Base-by-base conservation (phyloP, 148 eudicot genomes). In the Silene latifolia region DNA sequence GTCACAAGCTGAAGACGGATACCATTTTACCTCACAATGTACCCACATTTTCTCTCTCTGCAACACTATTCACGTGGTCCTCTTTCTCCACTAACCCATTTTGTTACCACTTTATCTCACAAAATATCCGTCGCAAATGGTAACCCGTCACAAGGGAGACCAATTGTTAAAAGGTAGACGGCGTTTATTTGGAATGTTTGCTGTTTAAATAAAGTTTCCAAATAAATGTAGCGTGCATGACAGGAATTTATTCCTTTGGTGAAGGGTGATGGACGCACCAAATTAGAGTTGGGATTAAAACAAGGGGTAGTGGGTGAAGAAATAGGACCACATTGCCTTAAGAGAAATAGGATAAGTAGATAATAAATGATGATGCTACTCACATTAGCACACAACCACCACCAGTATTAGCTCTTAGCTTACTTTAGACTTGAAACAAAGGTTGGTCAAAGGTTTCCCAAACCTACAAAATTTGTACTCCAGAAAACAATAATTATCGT, bases 321-420 rank as follows among this genome's bases (percentile, higher is more conserved):
- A 7, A 53, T 57, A 58, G 81, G 81, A 78, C 81, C 81, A 78
- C 77, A 24, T 39, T 15, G 7, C 53, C 72, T 44, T 53, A 39
- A 63, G 17, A 63, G 17, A 64, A 39, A 21, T 56, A 25, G 21
- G 73, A 58, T 73, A 73, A 66, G 72, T 18, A 42, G 21, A 54
- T 72, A 65, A 53, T 72, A 65, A 44, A 78, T 78, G 44, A 72
- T 64, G 59, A 72, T 35, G 61, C 76, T 72, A 72, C 44, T 39
- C 9, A 51, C 56, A 51, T 78, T 73, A 64, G 25, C 67, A 72
- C 51, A 24, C 72, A 78, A 66, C 77, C 7, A 78, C 81, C 81
- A 72, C 67, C 71, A 44, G 10, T 48, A 63, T 56, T 71, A 58
- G 24, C 54, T 68, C 13, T 58, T 67, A 14, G 25, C 54, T 44